phyloP scores from a whole-genome alignment of 768 basidiomycete genomes.

The Glaciozyma antarctica region DNA sequence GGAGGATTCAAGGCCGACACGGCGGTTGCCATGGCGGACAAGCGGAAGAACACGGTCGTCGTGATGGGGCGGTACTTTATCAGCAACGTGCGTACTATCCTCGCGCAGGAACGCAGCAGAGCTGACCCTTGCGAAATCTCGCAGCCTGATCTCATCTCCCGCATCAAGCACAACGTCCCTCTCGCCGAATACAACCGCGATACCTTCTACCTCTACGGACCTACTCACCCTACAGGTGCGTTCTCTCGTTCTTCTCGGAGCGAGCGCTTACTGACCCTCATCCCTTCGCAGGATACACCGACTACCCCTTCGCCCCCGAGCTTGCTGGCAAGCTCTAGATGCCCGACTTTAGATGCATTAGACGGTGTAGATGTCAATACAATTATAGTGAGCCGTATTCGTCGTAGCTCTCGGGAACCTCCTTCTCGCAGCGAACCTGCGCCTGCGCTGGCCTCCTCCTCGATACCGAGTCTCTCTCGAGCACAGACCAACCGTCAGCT shows the following conservation, averaged over 20 bases:
- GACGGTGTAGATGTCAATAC: too few species aligned
- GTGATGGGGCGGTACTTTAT: conserved; percentile 13
- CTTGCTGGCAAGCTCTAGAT: too few species aligned
- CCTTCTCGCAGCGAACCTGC: too few species aligned
- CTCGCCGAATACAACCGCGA: conserved; percentile 23
- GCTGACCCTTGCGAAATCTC: background rate
- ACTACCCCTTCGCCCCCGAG: conserved; percentile 17
- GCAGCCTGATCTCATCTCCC: conserved; percentile 21
- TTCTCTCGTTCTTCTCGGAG: too few species aligned
- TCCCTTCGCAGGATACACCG: background rate
- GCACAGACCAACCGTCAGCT: too few species aligned
- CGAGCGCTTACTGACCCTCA: background rate
- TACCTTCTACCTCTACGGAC: conserved; percentile 27
- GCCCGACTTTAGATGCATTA: too few species aligned
- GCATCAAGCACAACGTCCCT: conserved; percentile 12
- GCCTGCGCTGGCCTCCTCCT: too few species aligned
- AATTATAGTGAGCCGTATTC: too few species aligned
- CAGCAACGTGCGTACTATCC: background rate
- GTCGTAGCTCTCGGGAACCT: too few species aligned
- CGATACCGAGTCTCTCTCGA: too few species aligned
- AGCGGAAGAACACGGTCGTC: conserved; percentile 2
- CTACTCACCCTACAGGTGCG: background rate
- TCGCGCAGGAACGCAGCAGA: too few species aligned
- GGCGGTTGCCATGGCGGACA: background rate
- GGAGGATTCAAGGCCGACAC: conserved; percentile 3